These are phyloP conservation scores for Metschnikowia koreensis DNA, from an alignment of 805 yeast genomes.

Conservation along the genomic window DNA sequence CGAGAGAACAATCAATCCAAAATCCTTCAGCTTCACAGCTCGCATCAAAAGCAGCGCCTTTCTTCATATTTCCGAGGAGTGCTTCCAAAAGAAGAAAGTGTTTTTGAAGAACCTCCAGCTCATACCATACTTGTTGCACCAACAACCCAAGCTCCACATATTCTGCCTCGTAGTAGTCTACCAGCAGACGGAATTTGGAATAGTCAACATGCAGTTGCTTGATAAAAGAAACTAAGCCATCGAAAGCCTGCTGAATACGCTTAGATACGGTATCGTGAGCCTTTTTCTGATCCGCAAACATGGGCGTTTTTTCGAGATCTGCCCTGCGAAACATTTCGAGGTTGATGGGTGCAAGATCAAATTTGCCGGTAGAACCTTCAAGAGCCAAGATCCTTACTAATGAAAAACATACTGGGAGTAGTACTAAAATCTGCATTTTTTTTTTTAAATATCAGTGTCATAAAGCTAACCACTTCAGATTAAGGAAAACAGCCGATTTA, in stretches of 20 bases:
- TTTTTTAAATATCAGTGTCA: too few species aligned
- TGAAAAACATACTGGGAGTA: too few species aligned
- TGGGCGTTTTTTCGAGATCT: not conserved
- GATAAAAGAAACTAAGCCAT: not conserved
- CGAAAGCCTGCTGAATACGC: not conserved
- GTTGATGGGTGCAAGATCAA: not conserved
- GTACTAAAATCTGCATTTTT: too few species aligned
- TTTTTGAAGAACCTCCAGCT: not conserved
- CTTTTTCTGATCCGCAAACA: not conserved
- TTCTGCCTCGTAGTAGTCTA: not conserved
- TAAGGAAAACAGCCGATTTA: too few species aligned
- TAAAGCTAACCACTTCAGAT: too few species aligned
- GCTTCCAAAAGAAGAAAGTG: not conserved
- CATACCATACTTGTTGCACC: not conserved
- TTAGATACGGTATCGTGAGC: not conserved
- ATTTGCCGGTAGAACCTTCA: too few species aligned
- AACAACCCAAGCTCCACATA: not conserved
- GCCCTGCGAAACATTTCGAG: not conserved
- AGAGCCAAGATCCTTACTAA: too few species aligned
- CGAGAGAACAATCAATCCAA: constrained; percentile 4
- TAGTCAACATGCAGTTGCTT: not conserved
- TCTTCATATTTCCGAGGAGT: not conserved
- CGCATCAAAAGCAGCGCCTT: not conserved
- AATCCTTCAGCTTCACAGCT: not conserved
- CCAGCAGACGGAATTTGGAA: not conserved